These are phyloP conservation scores for Fragaria ananassa DNA, from an alignment of 306 rosid species.

Conservation along the genomic window DNA sequence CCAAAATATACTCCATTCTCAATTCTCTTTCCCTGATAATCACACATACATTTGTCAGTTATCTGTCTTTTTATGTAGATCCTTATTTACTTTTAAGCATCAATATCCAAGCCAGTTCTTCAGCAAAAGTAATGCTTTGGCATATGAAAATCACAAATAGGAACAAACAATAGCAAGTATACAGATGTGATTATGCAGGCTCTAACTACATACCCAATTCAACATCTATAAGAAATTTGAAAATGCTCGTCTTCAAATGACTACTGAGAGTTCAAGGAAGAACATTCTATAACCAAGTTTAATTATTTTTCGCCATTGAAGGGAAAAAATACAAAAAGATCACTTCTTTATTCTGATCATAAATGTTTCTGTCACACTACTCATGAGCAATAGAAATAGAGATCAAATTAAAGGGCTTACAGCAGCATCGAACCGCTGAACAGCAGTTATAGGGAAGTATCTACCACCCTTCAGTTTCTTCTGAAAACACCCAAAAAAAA, in stretches of 20 bases:
- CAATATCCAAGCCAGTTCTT: not conserved
- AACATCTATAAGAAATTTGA: not conserved
- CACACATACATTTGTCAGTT: slow-evolving; percentile 16
- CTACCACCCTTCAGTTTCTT: slow-evolving; percentile 66
- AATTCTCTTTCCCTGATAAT: slow-evolving; percentile 75
- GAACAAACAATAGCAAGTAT: not conserved
- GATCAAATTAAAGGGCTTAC: slow-evolving; percentile 50
- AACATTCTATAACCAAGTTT: not conserved
- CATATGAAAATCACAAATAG: not conserved
- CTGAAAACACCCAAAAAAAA: slow-evolving; percentile 41
- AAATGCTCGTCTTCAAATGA: not conserved
- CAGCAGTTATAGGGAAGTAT: slow-evolving; percentile 82
- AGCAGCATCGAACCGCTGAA: slow-evolving; percentile 89
- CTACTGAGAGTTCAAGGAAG: not conserved
- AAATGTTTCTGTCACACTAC: not conserved
- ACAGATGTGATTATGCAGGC: not conserved
- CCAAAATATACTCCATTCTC: slow-evolving; percentile 91
- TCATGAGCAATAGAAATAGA: not conserved
- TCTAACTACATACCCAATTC: not conserved
- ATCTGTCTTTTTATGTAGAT: too few species aligned
- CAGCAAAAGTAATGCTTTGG: slow-evolving; percentile 10
- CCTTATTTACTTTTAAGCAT: too few species aligned
- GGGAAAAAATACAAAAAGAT: too few species aligned
- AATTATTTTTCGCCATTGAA: not conserved
- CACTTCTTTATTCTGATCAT: not conserved